Percentiles rank a stretch among this genome's conserved stretches.
Conservation (phyloP, 176 grass and related monocot species). For the Ananas comosus region DNA sequence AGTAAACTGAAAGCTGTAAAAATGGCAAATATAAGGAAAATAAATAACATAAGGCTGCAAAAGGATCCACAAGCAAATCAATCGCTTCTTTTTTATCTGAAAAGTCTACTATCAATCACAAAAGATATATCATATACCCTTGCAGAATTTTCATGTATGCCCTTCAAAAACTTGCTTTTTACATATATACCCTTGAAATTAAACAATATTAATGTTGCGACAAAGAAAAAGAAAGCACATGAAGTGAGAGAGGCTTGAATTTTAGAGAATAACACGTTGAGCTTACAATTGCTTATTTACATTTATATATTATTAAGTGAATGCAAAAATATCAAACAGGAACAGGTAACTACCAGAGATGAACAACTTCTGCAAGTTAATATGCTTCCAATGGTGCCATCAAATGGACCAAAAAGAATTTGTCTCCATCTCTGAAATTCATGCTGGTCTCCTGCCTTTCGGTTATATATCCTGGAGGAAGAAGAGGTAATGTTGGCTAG, state of each 20-base stretch:
- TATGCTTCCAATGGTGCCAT: constrained; percentile 82
- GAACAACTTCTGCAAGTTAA: constrained; percentile 88
- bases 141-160: no score
- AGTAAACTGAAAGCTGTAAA: constrained; percentile 69
- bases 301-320: neutral
- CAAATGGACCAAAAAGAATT: constrained; percentile 71
- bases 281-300: neutral
- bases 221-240: no score
- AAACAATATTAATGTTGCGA: no score
- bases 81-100: neutral
- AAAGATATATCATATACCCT: no score
- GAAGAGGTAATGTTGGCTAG: constrained; percentile 48
- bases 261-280: neutral
- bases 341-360: constrained; percentile 57
- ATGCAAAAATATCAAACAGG: neutral
- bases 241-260: no score
- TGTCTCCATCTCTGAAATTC: constrained; percentile 69
- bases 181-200: no score
- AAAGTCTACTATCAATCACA: no score
- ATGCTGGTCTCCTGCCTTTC: constrained; percentile 47
- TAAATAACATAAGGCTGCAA: neutral
- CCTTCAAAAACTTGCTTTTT: no score
- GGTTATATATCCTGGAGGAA: constrained; percentile 69
- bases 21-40: neutral
- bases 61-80: neutral